These are phyloP conservation scores for Coniochaeta ligniaria DNA, from an alignment of 2,329 filamentous ascomycete genomes.

Conservation along the genomic window DNA sequence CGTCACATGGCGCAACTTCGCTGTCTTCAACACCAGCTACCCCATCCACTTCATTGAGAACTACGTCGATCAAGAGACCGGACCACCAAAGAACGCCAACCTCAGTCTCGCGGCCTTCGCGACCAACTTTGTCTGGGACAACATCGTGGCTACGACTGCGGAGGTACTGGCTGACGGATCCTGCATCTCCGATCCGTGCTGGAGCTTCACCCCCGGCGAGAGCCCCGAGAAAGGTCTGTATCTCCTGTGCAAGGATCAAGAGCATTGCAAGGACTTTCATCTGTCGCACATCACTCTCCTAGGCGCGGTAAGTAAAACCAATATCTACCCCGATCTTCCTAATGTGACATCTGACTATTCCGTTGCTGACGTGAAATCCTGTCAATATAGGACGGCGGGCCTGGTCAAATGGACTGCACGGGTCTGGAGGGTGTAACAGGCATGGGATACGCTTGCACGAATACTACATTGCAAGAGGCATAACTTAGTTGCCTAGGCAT, in stretches of 20 bases:
- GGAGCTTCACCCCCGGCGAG: slow-evolving; percentile 11
- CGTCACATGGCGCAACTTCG: slow-evolving; percentile 14
- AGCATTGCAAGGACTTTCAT: slow-evolving; percentile 13
- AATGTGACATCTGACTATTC: background rate
- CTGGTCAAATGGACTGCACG: slow-evolving; percentile 14
- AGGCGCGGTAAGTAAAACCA: slow-evolving; percentile 8
- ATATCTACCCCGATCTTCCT: background rate
- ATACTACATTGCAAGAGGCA: slow-evolving; percentile 3
- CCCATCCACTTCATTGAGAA: slow-evolving; percentile 16
- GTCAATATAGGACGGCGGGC: slow-evolving; percentile 7
- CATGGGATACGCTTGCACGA: slow-evolving; percentile 16
- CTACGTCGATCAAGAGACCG: slow-evolving; percentile 13
- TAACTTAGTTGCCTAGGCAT: background rate
- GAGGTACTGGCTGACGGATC: slow-evolving; percentile 10
- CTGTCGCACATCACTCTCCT: slow-evolving; percentile 10
- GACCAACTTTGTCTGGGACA: slow-evolving; percentile 12
- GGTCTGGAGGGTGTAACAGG: slow-evolving; percentile 11
- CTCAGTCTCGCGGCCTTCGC: slow-evolving; percentile 12
- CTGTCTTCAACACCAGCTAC: slow-evolving; percentile 13
- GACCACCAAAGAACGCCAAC: slow-evolving; percentile 3
- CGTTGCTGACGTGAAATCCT: background rate
- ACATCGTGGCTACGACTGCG: slow-evolving; percentile 9
- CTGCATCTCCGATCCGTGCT: slow-evolving; percentile 15
- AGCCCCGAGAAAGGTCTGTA: slow-evolving; percentile 10
- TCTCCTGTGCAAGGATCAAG: slow-evolving; percentile 10